A percentile compares a stretch with the other conserved stretches of the same genome.
Evolutionary conservation across 148 eudicot genomes (phyloP).

Genomic region (Drosera capensis): DNA sequence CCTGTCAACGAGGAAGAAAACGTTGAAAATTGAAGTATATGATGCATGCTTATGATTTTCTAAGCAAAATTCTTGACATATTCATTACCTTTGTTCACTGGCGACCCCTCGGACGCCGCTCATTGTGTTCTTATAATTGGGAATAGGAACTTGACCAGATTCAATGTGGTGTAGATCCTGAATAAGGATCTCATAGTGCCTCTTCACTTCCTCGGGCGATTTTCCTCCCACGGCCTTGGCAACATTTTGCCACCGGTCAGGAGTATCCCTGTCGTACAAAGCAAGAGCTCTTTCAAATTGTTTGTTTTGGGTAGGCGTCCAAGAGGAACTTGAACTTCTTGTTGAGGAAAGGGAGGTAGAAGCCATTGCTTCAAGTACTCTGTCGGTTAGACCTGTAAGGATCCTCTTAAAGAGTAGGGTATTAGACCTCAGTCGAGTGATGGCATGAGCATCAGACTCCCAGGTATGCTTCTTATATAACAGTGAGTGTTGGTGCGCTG

Average conservation of each 20-base stretch:
- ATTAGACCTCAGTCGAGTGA: constrained; percentile 17
- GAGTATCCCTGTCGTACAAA: constrained; percentile 33
- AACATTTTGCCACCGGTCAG: constrained; percentile 42
- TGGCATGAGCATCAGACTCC: constrained; percentile 14
- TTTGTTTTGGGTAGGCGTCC: constrained; percentile 40
- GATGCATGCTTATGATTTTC: neutral
- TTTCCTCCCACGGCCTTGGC: constrained; percentile 37
- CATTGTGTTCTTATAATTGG: constrained; percentile 19
- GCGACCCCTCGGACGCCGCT: constrained; percentile 13
- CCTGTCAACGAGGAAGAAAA: constrained; percentile 1
- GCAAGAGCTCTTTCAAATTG: constrained; percentile 46
- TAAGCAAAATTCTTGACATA: neutral
- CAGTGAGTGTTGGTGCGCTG: constrained; percentile 11
- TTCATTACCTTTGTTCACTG: constrained; percentile 22
- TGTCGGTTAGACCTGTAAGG: neutral
- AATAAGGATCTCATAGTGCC: constrained; percentile 28
- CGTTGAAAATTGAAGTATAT: neutral
- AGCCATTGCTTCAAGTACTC: constrained; percentile 15
- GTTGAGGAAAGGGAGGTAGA: constrained; percentile 21
- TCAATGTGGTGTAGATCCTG: constrained; percentile 30
- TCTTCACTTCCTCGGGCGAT: constrained; percentile 37
- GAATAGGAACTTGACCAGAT: constrained; percentile 29
- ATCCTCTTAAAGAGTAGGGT: constrained; percentile 1
- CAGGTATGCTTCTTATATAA: constrained; percentile 17
- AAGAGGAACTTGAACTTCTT: constrained; percentile 20